Evolutionary conservation across 371 early-diverging fungal genomes (phyloP), one percentile per base, ranked within the genome.

Genomic region (Mortierella sp.): DNA sequence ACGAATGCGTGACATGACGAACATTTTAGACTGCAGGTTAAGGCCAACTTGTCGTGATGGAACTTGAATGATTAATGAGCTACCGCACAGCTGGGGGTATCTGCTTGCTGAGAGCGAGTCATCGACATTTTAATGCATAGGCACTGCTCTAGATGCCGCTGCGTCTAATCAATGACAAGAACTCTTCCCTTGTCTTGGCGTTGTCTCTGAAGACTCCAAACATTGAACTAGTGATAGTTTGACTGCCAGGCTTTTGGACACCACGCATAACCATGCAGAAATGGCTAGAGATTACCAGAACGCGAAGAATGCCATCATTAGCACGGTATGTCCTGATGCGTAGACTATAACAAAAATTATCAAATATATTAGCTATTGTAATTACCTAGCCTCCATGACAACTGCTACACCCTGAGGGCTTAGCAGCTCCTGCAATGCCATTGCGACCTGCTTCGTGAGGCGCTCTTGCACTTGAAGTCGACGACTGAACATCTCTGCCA

Each of bases 401-500:
- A 98, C 99, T 28, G 98, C 99, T 11, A 98, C 98, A 66, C 99
- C 99, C 80, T 94, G 94, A 43, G 99, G 98, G 85, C 96, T 90
- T 61, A 99, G 84, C 37, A 97, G 89, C 77, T 97, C 97, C 85
- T 94, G 91, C 30, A 98, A 77, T 20, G 98, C 93, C 55, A 91
- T 86, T 12, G 99, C 98, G 35, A 99, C 94, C 84, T 99, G 99
- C 86, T 96, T 97, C 20, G 99, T 99, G 67, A 99, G 87, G 26
- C 99, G 92, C 84, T 99, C 99, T 88, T 99, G 99, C 11, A 98
- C 96, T 88, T 98, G 98, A 62, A 99, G 89, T 71, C 99, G 92
- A 77, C 98, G 93, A 61, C 93, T 90, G 84, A 97, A 97, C 96
- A 97, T 97, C 84, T 99, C 99, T 6, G 99, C 98, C 64, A 99